Percentiles rank a stretch among this genome's conserved stretches.
These are phyloP conservation scores for Nemania bipapillata DNA, from an alignment of 2,329 filamentous ascomycete genomes.

Conservation along the genomic window DNA sequence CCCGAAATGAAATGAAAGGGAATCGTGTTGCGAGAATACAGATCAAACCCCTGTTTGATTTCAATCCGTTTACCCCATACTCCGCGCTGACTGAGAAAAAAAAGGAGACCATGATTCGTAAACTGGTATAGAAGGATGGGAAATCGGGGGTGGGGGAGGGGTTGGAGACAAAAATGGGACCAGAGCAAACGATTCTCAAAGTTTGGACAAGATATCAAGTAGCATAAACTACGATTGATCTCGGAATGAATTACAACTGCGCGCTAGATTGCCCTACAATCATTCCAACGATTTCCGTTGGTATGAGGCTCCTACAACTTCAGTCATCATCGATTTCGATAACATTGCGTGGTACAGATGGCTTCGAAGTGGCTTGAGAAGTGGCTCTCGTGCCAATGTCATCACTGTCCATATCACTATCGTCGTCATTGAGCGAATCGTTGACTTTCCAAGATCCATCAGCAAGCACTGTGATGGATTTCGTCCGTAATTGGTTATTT, in stretches of 20 bases:
- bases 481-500: slow-evolving; percentile 61
- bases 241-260: background rate
- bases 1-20: slow-evolving; percentile 1
- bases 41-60: slow-evolving; percentile 1
- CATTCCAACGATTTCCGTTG: background rate
- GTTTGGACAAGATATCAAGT: background rate
- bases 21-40: slow-evolving; percentile 3
- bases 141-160: background rate
- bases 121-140: slow-evolving; percentile 16
- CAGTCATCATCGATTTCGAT: slow-evolving; percentile 40
- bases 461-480: slow-evolving; percentile 70
- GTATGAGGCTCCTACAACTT: background rate
- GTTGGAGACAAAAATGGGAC: background rate
- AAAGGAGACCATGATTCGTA: slow-evolving; percentile 14
- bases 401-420: slow-evolving; percentile 50
- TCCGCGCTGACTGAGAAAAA: slow-evolving; percentile 29
- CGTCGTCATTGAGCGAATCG: slow-evolving; percentile 50
- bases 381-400: slow-evolving; percentile 38
- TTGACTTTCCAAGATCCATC: slow-evolving; percentile 73
- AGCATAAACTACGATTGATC: background rate
- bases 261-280: background rate
- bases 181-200: background rate
- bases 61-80: slow-evolving; percentile 23
- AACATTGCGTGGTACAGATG: slow-evolving; percentile 37
- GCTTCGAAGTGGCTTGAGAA: slow-evolving; percentile 35